These are phyloP conservation scores for Selaginella tamariscina DNA, from an alignment of 75 land plant species.

Conservation along the genomic window DNA sequence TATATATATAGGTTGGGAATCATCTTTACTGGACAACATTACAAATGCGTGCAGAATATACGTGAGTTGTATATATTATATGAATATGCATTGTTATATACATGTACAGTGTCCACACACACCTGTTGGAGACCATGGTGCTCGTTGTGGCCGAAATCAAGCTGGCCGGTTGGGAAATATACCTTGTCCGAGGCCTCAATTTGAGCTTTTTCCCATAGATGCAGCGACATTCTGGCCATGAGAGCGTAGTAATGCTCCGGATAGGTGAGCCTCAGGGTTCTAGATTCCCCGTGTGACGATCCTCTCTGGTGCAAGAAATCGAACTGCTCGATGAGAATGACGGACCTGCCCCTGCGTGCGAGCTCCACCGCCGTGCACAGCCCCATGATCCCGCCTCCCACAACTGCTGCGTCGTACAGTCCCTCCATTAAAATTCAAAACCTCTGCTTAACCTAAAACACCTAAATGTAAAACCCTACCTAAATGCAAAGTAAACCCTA, in stretches of 20 bases:
- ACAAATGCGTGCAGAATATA: too few relatives aligned
- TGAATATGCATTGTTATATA: too few relatives aligned
- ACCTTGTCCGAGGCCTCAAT: conserved; percentile 56
- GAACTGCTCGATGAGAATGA: conserved; percentile 70
- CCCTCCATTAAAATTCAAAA: too few relatives aligned
- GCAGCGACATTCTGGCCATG: conserved; percentile 46
- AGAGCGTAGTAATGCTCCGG: conserved; percentile 55
- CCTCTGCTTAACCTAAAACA: too few relatives aligned
- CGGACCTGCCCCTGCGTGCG: conserved; percentile 45
- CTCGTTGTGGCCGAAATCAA: conserved; percentile 52
- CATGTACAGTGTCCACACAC: too few relatives aligned
- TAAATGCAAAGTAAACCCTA: too few relatives aligned
- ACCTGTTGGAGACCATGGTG: conserved; percentile 31
- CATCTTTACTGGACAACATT: too few relatives aligned
- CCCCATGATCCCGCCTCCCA: conserved; percentile 88
- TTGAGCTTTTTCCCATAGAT: conserved; percentile 51
- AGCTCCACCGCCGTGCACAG: conserved; percentile 67
- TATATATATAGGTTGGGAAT: too few relatives aligned
- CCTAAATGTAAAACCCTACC: too few relatives aligned
- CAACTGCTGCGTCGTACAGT: conserved; percentile 44
- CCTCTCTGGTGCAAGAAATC: conserved; percentile 88
- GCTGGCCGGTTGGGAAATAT: conserved; percentile 37
- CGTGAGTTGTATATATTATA: too few relatives aligned
- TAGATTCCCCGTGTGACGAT: conserved; percentile 89
- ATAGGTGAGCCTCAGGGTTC: conserved; percentile 71